phyloP scores from a whole-genome alignment of 2,329 filamentous ascomycete species.

The Waltergamsia citrina region DNA sequence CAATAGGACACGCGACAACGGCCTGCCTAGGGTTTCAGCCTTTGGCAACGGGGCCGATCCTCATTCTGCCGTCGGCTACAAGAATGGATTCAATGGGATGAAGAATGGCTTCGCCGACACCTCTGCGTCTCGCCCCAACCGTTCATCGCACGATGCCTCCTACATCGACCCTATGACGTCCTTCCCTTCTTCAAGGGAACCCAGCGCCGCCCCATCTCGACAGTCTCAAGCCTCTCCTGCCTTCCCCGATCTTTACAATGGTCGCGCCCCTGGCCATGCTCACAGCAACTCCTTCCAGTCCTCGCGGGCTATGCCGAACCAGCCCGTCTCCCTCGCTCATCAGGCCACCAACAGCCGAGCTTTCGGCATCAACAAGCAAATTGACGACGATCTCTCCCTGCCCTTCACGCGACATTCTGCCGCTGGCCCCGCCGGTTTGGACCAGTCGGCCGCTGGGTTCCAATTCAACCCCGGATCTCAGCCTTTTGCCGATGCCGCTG shows the following conservation, averaged over 20 bases:
- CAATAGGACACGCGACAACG: conserved; percentile 37
- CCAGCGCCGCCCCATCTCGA: conserved; percentile 45
- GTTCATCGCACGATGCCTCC: conserved; percentile 24
- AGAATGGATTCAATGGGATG: conserved; percentile 14
- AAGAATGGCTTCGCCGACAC: conserved; percentile 15
- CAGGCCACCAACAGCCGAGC: conserved; percentile 27
- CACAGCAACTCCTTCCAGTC: conserved; percentile 35
- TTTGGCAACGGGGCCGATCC: conserved; percentile 4
- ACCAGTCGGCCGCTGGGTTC: conserved; percentile 25
- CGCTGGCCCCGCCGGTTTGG: conserved; percentile 9
- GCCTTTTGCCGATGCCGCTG: conserved; percentile 27
- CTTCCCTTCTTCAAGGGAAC: conserved; percentile 39
- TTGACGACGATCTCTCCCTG: conserved; percentile 25
- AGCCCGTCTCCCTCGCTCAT: conserved; percentile 30
- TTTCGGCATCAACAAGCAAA: conserved; percentile 25
- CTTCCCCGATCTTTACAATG: conserved; percentile 20
- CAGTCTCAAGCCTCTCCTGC: conserved; percentile 36
- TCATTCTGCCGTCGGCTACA: not conserved
- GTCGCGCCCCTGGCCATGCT: conserved; percentile 18
- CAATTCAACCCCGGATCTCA: conserved; percentile 37
- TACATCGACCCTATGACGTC: conserved; percentile 26
- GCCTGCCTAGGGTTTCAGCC: conserved; percentile 6
- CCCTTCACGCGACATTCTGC: conserved; percentile 20
- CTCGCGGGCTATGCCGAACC: conserved; percentile 32
- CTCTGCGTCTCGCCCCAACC: conserved; percentile 17